phyloP scores from a whole-genome alignment of 2,329 filamentous ascomycete species.

The Proliferodiscus dingleyae region DNA sequence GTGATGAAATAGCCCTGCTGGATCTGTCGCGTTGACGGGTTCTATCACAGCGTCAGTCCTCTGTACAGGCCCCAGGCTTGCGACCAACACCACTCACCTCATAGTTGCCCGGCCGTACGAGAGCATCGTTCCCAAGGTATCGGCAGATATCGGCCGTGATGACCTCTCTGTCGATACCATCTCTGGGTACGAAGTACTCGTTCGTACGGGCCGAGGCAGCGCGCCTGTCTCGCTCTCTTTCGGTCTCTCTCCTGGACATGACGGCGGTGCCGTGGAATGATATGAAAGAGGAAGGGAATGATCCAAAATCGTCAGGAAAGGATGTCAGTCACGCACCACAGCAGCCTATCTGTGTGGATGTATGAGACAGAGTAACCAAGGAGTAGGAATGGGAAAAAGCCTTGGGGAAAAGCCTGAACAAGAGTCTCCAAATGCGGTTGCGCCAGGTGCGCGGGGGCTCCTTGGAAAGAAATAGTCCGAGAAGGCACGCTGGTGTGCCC shows the following conservation, averaged over 20 bases:
- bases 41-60: constrained; percentile 34
- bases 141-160: constrained; percentile 82
- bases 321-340: constrained; percentile 32
- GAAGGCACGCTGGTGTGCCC: constrained; percentile 3
- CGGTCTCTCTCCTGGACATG: constrained; percentile 24
- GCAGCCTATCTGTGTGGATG: constrained; percentile 29
- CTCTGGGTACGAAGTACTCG: constrained; percentile 75
- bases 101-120: constrained; percentile 69
- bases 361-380: constrained; percentile 17
- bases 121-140: constrained; percentile 76
- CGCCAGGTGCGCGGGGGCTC: constrained; percentile 15
- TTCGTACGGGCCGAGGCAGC: constrained; percentile 52
- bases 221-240: constrained; percentile 25
- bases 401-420: constrained; percentile 20
- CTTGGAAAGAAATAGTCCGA: constrained; percentile 27
- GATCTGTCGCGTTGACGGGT: constrained; percentile 52
- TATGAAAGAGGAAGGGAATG: constrained; percentile 29
- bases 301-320: constrained; percentile 26
- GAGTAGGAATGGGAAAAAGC: too few species aligned
- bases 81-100: constrained; percentile 50
- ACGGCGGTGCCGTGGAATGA: constrained; percentile 25
- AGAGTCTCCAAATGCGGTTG: constrained; percentile 14
- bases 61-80: background rate
- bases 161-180: constrained; percentile 78
- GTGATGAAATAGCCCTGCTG: constrained; percentile 73